These are phyloP conservation scores for Talaromyces sp. DNA, from an alignment of 2,329 filamentous ascomycete genomes.

Conservation along the genomic window DNA sequence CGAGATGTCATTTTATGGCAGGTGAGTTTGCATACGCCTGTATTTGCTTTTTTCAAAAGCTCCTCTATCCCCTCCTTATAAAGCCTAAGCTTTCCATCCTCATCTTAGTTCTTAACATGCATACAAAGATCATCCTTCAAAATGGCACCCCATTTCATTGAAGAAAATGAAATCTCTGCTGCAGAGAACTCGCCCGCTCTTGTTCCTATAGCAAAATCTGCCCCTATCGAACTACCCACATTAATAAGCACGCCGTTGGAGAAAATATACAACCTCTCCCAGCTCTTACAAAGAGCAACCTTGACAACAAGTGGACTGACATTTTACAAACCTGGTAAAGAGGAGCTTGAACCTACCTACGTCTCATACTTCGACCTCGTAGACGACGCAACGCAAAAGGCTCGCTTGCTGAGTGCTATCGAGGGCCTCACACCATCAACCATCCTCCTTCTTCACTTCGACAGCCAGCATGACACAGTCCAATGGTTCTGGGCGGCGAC, in stretches of 20 bases:
- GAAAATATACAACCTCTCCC: neutral
- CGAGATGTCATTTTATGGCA: neutral
- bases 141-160: neutral
- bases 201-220: neutral
- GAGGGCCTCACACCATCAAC: neutral
- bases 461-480: conserved; percentile 39
- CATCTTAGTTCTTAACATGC: neutral
- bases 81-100: neutral
- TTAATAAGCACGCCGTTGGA: neutral
- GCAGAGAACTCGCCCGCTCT: too few relatives aligned
- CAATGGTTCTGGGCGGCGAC: conserved; percentile 45
- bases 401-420: neutral
- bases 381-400: conserved; percentile 4
- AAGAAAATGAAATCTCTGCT: neutral
- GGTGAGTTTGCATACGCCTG: neutral
- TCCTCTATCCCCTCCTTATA: neutral
- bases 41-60: neutral
- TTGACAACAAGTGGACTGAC: neutral
- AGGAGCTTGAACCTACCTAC: neutral
- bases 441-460: conserved; percentile 31
- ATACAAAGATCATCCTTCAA: neutral
- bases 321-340: conserved; percentile 7
- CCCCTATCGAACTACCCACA: neutral
- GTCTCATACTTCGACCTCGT: conserved; percentile 3
- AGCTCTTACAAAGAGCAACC: neutral